phyloP scores from a whole-genome alignment of 305 asterid genomes.

The Fraxinus greggii region DNA sequence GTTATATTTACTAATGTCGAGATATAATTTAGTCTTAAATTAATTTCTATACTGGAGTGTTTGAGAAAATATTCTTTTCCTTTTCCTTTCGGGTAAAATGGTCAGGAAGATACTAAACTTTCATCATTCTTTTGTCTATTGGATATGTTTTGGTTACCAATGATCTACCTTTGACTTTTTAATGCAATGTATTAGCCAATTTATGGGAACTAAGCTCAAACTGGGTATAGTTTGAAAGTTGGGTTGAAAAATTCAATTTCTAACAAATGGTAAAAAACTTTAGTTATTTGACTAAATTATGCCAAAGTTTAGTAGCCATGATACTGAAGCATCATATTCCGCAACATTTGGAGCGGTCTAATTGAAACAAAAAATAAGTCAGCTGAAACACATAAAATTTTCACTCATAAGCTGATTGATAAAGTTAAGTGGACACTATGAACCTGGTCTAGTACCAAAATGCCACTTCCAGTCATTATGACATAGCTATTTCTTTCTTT shows the following conservation, averaged over 20 bases:
- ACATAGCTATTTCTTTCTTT: constrained; percentile 6
- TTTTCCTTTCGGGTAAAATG: not conserved
- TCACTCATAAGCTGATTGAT: not conserved
- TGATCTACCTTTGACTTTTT: not conserved
- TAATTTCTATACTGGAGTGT: not conserved
- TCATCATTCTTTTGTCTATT: not conserved
- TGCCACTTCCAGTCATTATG: constrained; percentile 14
- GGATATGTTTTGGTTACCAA: not conserved
- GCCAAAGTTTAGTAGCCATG: not conserved
- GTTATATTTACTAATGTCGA: not conserved
- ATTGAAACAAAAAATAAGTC: not conserved
- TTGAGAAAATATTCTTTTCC: not conserved
- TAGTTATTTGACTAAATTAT: not conserved
- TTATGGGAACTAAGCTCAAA: not conserved
- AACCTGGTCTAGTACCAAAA: not conserved
- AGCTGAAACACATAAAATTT: not conserved
- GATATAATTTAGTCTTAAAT: constrained; percentile 5
- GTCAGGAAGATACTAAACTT: not conserved
- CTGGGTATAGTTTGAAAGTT: not conserved
- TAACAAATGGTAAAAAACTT: not conserved
- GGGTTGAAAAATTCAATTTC: not conserved
- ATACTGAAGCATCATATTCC: not conserved
- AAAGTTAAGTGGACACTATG: not conserved
- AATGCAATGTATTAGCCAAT: not conserved
- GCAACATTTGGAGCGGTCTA: not conserved